Evolutionary conservation across 2,329 filamentous ascomycete species (phyloP), one percentile per base, ranked within the genome.

Genomic region (Trichoderma hamatum): DNA sequence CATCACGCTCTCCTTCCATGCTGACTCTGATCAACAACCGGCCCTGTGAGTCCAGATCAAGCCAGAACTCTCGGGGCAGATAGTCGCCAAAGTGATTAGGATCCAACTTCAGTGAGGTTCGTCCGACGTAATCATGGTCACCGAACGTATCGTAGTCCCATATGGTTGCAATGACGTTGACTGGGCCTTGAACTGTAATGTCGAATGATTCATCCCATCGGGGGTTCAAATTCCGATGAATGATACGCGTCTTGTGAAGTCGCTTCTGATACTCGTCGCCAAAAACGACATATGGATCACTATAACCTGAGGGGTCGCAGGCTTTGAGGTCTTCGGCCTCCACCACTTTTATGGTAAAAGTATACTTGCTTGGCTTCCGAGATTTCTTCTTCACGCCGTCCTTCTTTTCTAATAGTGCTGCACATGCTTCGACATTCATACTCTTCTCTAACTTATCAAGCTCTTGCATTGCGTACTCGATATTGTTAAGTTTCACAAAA

Each of bases 131-230:
- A 77, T 99, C 96, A 77, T 99, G 96, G 76, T 98, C 96, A 66
- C 96, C 96, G 74, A 99, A 90, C 16, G 93, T 94, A 81, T 99
- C 96, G 85, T 96, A 97, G 80, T 99, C 96, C 96, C 96, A 99
- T 52, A 98, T 92, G 0, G 96, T 99, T 36, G 95, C 94, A 76
- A 98, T 96, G 73, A 99, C 89, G 75, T 98, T 97, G 69, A 99
- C 86, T 13, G 96, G 89, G 0, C 94, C 93, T 72, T 92, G 91
- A 0, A 97, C 97, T 24, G 94, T 96, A 72, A 99, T 97, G 77
- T 99, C 96, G 60, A 98, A 92, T 1, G 94, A 93, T 82, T 98
- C 96, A 74, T 99, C 96, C 95, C 96, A 99, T 24, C 95, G 90
- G 32, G 96, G 96, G 77, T 96, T 98, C 55, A 99, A 85, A 74